A percentile compares a stretch with the other conserved stretches of the same genome.
These are phyloP conservation scores for Flaveria linearis DNA, from an alignment of 129 eudicot species.

Conservation along the genomic window DNA sequence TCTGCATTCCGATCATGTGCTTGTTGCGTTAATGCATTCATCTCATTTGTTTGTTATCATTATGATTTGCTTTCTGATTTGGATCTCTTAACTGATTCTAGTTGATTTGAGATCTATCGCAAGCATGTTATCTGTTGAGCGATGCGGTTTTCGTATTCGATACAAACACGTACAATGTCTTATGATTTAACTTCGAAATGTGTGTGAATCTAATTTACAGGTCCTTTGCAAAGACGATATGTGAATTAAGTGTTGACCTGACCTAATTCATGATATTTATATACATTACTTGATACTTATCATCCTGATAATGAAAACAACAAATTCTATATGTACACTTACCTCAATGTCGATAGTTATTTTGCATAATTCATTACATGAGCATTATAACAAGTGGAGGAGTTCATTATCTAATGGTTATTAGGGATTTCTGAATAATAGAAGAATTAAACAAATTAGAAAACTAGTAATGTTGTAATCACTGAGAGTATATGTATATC, in stretches of 20 bases:
- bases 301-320: not conserved
- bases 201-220: too few species aligned
- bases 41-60: not conserved
- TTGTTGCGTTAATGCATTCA: not conserved
- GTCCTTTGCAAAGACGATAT: too few species aligned
- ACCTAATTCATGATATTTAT: too few species aligned
- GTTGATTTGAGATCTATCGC: not conserved
- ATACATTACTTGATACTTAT: too few species aligned
- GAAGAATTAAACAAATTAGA: constrained; percentile 28
- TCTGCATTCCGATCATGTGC: not conserved
- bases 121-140: not conserved
- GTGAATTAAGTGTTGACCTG: too few species aligned
- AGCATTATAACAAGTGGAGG: not conserved
- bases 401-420: not conserved
- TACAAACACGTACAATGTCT: not conserved
- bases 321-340: not conserved
- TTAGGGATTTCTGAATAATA: not conserved
- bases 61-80: not conserved
- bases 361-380: not conserved
- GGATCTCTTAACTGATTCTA: not conserved
- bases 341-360: not conserved
- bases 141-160: not conserved
- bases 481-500: constrained; percentile 14
- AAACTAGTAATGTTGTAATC: constrained; percentile 2
- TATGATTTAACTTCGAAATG: too few species aligned